phyloP scores from a whole-genome alignment of 306 rosid species.

The Pyrus betulifolia region DNA sequence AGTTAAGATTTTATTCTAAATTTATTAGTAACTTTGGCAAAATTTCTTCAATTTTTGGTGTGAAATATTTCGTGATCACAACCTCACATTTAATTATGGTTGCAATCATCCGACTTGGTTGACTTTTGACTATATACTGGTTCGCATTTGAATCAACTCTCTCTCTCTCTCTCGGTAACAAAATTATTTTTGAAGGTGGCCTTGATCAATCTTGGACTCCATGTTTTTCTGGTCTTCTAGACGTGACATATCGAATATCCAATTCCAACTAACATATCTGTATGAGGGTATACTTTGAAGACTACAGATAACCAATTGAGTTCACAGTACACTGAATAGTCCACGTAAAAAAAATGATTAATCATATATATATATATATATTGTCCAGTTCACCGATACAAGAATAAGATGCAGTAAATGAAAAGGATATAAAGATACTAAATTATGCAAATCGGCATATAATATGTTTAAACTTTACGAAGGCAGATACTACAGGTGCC shows the following conservation, averaged over 20 bases:
- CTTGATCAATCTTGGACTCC: not conserved
- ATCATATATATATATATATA: too few species aligned
- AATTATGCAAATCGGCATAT: not conserved
- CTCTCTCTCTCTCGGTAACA: not conserved
- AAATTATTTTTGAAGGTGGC: slow-evolving; percentile 7
- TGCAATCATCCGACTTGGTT: not conserved
- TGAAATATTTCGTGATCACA: too few species aligned
- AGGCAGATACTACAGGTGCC: not conserved
- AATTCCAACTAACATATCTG: not conserved
- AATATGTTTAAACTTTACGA: not conserved
- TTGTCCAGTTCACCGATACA: not conserved
- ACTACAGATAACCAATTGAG: not conserved
- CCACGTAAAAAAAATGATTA: not conserved
- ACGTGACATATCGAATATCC: not conserved
- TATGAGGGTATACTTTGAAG: not conserved
- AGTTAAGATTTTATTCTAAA: too few species aligned
- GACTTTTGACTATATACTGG: slow-evolving; percentile 21
- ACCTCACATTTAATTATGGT: too few species aligned
- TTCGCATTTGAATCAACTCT: not conserved
- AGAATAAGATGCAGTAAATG: not conserved
- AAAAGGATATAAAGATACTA: not conserved
- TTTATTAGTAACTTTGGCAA: too few species aligned
- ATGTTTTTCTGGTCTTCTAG: not conserved
- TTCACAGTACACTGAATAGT: not conserved
- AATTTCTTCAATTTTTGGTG: too few species aligned